Conservation (phyloP, 2,329 filamentous ascomycete species). For the Pseudopithomyces chartarum region DNA sequence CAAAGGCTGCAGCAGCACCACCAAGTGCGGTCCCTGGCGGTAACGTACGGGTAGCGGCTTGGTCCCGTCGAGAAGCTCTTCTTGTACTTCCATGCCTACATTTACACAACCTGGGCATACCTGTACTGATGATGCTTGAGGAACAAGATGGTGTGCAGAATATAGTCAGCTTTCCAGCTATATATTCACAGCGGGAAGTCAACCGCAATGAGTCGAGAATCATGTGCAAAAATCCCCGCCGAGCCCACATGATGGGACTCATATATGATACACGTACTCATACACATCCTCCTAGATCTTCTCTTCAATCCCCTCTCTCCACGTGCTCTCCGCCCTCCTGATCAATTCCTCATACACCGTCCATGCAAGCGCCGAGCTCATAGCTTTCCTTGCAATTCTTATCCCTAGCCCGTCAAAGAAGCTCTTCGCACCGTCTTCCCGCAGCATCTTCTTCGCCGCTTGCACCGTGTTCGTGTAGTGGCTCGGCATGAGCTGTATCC, state of each 20-base stretch:
- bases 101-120: no score
- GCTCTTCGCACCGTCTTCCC: slow-evolving; percentile 77
- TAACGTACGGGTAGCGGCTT: not conserved
- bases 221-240: not conserved
- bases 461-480: slow-evolving; percentile 83
- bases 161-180: no score
- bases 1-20: no score
- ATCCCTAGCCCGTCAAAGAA: slow-evolving; percentile 86
- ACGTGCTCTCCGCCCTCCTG: slow-evolving; percentile 65
- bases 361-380: slow-evolving; percentile 96
- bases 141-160: no score
- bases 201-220: not conserved
- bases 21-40: slow-evolving; percentile 21
- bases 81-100: not conserved
- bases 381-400: slow-evolving; percentile 86
- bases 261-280: slow-evolving; percentile 2
- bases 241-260: not conserved
- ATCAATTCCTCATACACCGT: slow-evolving; percentile 95
- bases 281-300: slow-evolving; percentile 23
- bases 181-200: no score
- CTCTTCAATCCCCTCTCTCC: slow-evolving; percentile 33
- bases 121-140: no score
- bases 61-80: slow-evolving; percentile 17
- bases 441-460: slow-evolving; percentile 76
- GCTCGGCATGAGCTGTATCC: slow-evolving; percentile 85